Evolutionary conservation across 257 asterid species (phyloP).

Genomic region (Gardenia jasminoides): DNA sequence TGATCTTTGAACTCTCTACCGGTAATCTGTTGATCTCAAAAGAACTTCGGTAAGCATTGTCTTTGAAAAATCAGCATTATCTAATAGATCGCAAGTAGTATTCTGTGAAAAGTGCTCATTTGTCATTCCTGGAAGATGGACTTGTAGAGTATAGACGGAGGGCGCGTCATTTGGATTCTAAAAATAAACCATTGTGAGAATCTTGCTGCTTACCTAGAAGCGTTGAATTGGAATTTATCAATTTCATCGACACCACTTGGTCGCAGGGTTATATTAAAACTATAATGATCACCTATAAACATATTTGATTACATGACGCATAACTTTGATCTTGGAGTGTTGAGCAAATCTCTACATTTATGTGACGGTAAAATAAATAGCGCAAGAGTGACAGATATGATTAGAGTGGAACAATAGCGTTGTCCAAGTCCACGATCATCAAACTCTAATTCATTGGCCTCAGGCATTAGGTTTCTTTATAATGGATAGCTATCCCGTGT

Average conservation of each 20-base stretch:
- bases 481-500: neutral
- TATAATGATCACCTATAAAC: neutral
- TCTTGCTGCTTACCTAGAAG: no score
- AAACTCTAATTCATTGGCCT: neutral
- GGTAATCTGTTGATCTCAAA: neutral
- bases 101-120: neutral
- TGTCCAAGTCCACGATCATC: neutral
- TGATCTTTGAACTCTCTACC: no score
- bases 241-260: neutral
- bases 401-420: neutral
- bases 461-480: neutral
- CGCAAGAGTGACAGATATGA: neutral
- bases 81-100: neutral
- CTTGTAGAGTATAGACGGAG: neutral
- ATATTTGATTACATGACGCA: neutral
- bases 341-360: constrained; percentile 4
- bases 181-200: neutral
- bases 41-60: neutral
- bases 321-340: neutral
- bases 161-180: neutral
- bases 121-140: neutral
- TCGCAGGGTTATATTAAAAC: neutral
- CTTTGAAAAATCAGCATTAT: neutral
- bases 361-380: no score
- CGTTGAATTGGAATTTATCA: neutral